Conservation (phyloP, 2,329 filamentous ascomycete genomes). For the Ceratocystis variospora region DNA sequence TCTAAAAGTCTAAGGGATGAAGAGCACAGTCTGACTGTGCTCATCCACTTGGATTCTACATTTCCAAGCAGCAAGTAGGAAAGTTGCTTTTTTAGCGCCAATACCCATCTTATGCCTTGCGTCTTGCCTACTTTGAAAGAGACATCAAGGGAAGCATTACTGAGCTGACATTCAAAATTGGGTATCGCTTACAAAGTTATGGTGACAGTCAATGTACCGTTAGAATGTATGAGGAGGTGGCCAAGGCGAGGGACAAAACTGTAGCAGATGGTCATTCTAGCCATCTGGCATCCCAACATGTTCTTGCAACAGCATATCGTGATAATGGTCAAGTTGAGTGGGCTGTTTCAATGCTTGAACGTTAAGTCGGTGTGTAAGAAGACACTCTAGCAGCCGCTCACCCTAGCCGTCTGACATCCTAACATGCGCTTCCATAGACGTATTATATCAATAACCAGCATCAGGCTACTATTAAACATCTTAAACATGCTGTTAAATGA, state of each 20-base stretch:
- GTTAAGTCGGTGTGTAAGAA: rapidly evolving
- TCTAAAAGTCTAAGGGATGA: neutral
- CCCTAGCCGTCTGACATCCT: neutral
- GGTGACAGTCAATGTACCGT: too few species aligned
- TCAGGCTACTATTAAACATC: neutral
- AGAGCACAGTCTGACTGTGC: too few species aligned
- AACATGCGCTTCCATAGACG: neutral
- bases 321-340: neutral
- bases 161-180: neutral
- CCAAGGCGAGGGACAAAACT: too few species aligned
- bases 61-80: neutral
- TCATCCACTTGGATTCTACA: neutral
- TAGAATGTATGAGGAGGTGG: too few species aligned
- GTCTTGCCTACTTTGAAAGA: neutral
- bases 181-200: neutral
- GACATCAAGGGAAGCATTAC: too few species aligned
- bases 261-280: too few species aligned
- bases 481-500: neutral
- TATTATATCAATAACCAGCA: neutral
- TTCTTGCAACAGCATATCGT: too few species aligned
- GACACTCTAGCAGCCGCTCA: neutral
- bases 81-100: neutral
- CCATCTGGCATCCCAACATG: too few species aligned
- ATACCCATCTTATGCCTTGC: neutral
- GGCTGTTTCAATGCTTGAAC: neutral